Percentiles rank a stretch among this genome's conserved stretches.
These are phyloP conservation scores for Tolypocladium guangdongense DNA, from an alignment of 2,329 filamentous ascomycete genomes.

Conservation along the genomic window DNA sequence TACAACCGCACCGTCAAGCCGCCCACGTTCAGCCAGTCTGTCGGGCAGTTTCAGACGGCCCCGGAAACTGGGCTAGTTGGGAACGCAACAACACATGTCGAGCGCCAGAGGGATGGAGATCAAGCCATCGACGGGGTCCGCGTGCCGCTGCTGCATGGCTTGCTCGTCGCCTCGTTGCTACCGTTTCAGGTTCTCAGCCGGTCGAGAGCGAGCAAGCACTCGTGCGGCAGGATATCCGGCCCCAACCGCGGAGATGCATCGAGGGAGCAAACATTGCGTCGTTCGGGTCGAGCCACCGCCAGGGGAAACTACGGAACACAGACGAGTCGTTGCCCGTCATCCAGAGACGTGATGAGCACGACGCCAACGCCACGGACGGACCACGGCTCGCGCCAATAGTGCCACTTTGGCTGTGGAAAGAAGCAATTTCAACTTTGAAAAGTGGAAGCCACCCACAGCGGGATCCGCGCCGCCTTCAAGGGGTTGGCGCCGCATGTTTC, in stretches of 20 bases:
- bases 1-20: no score
- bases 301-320: not conserved
- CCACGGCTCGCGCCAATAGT: not conserved
- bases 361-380: not conserved
- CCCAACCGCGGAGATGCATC: not conserved
- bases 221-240: not conserved
- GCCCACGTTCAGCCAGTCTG: no score
- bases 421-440: not conserved
- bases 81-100: no score
- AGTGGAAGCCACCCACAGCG: not conserved
- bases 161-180: not conserved
- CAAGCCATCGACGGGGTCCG: not conserved
- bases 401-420: not conserved
- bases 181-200: not conserved
- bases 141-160: not conserved
- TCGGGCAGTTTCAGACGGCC: no score
- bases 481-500: not conserved
- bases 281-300: not conserved
- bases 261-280: not conserved
- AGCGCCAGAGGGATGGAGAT: not conserved
- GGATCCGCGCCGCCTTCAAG: not conserved
- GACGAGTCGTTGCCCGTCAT: not conserved
- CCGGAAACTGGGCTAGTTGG: no score
- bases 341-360: not conserved
- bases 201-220: not conserved